These are phyloP conservation scores for Gossypium thurberi DNA, from an alignment of 345 rosid species.

Conservation along the genomic window DNA sequence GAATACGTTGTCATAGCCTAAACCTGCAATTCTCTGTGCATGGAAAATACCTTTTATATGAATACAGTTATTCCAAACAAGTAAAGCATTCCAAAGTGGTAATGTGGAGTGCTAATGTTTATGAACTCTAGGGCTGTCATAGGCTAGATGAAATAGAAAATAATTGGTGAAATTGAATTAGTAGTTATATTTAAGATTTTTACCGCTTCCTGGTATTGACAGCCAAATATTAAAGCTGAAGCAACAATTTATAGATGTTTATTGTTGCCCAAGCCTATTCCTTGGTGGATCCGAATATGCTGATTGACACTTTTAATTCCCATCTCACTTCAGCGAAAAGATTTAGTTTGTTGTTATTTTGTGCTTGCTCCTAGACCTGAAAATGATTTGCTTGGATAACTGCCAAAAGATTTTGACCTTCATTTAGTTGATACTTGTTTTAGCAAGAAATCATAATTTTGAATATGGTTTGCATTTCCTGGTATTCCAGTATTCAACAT, in stretches of 20 bases:
- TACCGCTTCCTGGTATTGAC: neutral
- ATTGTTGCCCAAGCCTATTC: neutral
- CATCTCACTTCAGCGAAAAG: neutral
- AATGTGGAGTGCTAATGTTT: neutral
- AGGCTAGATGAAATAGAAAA: neutral
- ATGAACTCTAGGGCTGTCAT: neutral
- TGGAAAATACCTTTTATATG: neutral
- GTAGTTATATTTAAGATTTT: neutral
- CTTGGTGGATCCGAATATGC: neutral
- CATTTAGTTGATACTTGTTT: neutral
- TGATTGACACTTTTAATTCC: neutral
- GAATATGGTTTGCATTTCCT: neutral
- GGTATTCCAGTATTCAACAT: neutral
- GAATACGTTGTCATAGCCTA: neutral
- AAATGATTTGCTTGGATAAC: neutral
- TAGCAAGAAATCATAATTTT: neutral
- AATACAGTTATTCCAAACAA: neutral
- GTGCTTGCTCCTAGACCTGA: neutral
- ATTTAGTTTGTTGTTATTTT: neutral
- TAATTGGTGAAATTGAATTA: neutral
- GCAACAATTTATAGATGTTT: no score
- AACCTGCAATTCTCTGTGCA: neutral
- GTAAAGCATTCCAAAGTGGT: neutral
- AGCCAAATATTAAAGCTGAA: neutral
- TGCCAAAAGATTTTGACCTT: no score